Conservation (phyloP, 1,284 basidiomycete genomes). For the Tilletia walkeri region DNA sequence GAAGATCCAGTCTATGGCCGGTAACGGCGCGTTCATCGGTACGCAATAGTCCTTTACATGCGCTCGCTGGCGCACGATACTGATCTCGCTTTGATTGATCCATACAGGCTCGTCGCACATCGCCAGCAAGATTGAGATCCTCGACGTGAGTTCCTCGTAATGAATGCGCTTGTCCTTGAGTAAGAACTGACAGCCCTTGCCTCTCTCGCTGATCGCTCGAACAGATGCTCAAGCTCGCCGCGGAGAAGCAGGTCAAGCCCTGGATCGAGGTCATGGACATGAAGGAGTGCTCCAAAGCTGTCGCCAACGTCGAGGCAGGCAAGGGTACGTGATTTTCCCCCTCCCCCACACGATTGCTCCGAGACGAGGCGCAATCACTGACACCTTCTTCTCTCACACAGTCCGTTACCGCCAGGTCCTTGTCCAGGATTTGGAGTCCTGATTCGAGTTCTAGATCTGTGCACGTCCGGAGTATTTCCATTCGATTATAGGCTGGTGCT, state of each 20-base stretch:
- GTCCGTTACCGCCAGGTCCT: slow-evolving; percentile 58
- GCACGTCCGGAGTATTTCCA: no score
- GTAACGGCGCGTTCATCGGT: slow-evolving; percentile 57
- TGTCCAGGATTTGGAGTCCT: slow-evolving; percentile 21
- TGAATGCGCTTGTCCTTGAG: no score
- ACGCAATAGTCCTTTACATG: no score
- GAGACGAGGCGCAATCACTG: no score
- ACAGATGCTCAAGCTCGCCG: slow-evolving; percentile 46
- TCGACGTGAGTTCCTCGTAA: slow-evolving; percentile 63
- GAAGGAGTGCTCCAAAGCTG: slow-evolving; percentile 64
- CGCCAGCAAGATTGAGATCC: slow-evolving; percentile 66
- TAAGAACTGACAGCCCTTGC: neutral
- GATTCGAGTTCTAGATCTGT: neutral
- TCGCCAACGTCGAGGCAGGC: slow-evolving; percentile 63
- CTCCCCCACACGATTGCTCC: no score
- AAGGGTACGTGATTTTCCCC: slow-evolving; percentile 32
- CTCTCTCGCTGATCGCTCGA: neutral
- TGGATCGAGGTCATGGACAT: slow-evolving; percentile 64
- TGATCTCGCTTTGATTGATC: no score
- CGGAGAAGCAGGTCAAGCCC: slow-evolving; percentile 50
- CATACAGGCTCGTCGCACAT: slow-evolving; percentile 60
- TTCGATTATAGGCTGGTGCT: no score
- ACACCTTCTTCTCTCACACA: no score
- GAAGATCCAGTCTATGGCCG: slow-evolving; percentile 56
- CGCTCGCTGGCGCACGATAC: no score